Base-by-base conservation (phyloP, 169 alveolate species). In the Plasmodium billcollinsi region DNA sequence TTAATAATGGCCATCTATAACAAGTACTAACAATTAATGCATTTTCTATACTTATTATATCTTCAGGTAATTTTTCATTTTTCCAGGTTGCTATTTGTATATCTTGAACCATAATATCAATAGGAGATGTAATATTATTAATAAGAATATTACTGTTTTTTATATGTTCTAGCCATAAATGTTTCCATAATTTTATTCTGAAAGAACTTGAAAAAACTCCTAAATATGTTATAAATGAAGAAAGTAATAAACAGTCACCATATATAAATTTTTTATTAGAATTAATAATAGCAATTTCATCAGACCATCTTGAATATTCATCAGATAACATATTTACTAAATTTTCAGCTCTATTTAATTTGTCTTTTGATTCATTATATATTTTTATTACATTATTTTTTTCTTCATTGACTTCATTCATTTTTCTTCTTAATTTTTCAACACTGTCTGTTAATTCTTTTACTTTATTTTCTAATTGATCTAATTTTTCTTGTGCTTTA, bases 241-340 rank as follows among this genome's bases (percentile, higher is more conserved):
- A 97, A 14, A 99, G 98, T 11, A 97, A 93, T 50, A 97, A 94
- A 45, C 98, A 97, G 76, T 98, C 98, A 39, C 99, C 99, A 56
- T 97, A 96, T 80, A 97, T 95, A 29, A 96, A 96, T 65, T 95
- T 92, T 61, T 95, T 96, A 67, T 97, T 96, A 26, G 96, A 93
- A 88, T 96, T 96, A 76, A 95, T 95, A 12, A 95, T 95, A 73
- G 93, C 95, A 20, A 97, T 99, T 54, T 97, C 97, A 69, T 95
- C 96, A 21, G 97, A 96, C 99, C 99, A 98, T 65, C 99, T 96
- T 72, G 96, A 94, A 94, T 97, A 97, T 93, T 97, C 99, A 88
- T 97, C 98, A 14, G 99, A 98, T 78, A 98, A 93, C 86, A 98
- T 98, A 33, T 97, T 97, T 20, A 97, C 98, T 62, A 98, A 92